These are phyloP conservation scores for Scedosporium minutisporum DNA, from an alignment of 2,329 filamentous ascomycete genomes.

Conservation along the genomic window DNA sequence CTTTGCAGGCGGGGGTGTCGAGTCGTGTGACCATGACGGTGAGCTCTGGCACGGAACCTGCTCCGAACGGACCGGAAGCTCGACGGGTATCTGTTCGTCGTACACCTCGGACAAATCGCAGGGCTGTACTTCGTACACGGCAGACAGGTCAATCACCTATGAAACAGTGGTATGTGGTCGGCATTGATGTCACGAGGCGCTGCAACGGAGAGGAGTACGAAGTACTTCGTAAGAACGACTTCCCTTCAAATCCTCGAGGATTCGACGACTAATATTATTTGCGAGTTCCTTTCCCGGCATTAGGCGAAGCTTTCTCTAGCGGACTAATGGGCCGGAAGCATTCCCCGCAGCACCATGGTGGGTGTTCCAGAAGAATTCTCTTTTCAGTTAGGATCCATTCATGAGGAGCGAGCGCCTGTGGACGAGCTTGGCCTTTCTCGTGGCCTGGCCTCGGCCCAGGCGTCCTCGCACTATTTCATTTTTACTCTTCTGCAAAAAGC, in stretches of 20 bases:
- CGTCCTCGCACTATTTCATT: too few species aligned
- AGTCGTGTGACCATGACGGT: slow-evolving; percentile 3
- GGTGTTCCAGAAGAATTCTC: not conserved
- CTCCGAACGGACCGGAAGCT: not conserved
- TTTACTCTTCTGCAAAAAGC: too few species aligned
- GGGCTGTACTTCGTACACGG: too few species aligned
- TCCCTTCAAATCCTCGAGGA: not conserved
- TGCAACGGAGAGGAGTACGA: too few species aligned
- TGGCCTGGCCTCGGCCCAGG: too few species aligned
- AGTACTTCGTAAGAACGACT: too few species aligned
- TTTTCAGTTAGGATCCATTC: not conserved
- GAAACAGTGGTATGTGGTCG: too few species aligned
- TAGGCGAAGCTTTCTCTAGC: not conserved
- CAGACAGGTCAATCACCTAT: too few species aligned
- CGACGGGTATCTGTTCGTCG: not conserved
- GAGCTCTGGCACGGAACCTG: not conserved
- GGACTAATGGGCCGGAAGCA: not conserved
- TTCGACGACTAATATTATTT: not conserved
- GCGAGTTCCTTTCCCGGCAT: not conserved
- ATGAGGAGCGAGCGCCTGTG: not conserved
- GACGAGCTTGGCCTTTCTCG: not conserved
- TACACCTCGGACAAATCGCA: not conserved
- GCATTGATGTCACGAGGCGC: too few species aligned
- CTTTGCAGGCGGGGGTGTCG: not conserved
- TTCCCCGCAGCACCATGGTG: not conserved